These are phyloP conservation scores for Eucalyptus marginata DNA, from an alignment of 345 rosid species.

Conservation along the genomic window DNA sequence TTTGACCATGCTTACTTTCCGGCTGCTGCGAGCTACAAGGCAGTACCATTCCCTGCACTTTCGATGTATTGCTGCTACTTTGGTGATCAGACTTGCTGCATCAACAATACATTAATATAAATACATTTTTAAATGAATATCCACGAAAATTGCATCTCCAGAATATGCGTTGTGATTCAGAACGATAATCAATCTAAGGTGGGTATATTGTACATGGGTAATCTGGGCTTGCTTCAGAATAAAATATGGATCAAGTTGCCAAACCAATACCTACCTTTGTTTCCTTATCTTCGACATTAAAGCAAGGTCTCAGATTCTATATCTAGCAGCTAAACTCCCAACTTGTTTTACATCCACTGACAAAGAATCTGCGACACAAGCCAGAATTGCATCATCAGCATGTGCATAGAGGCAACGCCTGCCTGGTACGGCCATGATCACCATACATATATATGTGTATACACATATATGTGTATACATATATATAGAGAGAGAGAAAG, in stretches of 20 bases:
- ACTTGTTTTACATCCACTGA: too few relatives aligned
- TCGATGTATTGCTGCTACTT: background rate
- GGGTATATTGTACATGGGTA: background rate
- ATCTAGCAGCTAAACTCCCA: too few relatives aligned
- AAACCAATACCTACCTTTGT: background rate
- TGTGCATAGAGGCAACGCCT: too few relatives aligned
- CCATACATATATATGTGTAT: too few relatives aligned
- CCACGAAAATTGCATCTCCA: background rate
- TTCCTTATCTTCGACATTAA: background rate
- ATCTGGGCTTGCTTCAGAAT: background rate
- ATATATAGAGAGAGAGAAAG: too few relatives aligned
- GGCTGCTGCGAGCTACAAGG: conserved; percentile 7
- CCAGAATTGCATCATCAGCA: too few relatives aligned
- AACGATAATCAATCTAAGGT: background rate
- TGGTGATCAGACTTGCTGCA: conserved; percentile 10
- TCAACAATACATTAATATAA: background rate
- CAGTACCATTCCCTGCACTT: conserved; percentile 1
- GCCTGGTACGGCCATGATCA: too few relatives aligned
- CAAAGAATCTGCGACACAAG: too few relatives aligned
- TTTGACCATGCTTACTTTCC: conserved; percentile 15
- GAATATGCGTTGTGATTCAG: background rate
- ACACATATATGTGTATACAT: too few relatives aligned
- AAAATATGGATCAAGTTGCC: background rate
- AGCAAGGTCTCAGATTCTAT: too few relatives aligned
- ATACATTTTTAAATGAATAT: background rate